Conservation (phyloP, 2,329 filamentous ascomycete species). For the Botrytis porri region DNA sequence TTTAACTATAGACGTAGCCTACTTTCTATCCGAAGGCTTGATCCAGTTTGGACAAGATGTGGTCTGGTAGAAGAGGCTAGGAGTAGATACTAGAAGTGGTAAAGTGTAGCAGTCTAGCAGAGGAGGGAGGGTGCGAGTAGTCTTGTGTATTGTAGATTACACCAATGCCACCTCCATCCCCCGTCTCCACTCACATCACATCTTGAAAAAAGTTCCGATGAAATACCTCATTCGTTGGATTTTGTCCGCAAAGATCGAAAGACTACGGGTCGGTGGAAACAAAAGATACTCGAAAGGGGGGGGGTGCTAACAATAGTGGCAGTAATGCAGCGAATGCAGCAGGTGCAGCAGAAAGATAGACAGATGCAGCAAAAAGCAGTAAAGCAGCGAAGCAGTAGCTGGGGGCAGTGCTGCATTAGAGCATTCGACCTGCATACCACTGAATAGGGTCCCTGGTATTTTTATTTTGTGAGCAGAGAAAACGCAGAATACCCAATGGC, state of each 20-base stretch:
- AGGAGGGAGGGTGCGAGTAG: neutral
- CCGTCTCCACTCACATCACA: neutral
- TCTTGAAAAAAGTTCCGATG: neutral
- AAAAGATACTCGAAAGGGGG: neutral
- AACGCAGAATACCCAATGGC: conserved; percentile 1
- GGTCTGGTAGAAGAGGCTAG: neutral
- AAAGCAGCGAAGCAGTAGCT: neutral
- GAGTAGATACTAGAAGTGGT: conserved; percentile 17
- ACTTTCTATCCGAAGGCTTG: neutral
- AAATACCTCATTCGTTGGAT: conserved; percentile 1
- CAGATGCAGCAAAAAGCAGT: neutral
- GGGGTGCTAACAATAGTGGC: neutral
- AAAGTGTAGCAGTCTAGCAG: conserved; percentile 14
- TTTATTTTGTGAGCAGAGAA: neutral
- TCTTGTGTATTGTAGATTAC: neutral
- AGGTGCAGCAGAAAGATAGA: neutral
- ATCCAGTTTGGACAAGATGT: conserved; percentile 1
- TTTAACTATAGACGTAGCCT: conserved; percentile 9
- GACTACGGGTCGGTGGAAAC: conserved; percentile 7
- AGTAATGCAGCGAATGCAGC: neutral
- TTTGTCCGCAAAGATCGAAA: conserved; percentile 9
- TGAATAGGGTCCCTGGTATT: conserved; percentile 9
- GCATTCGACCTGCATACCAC: conserved; percentile 17
- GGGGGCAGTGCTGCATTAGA: conserved; percentile 17
- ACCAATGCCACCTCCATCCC: conserved; percentile 15